Percentiles rank a stretch among this genome's conserved stretches.
These are phyloP conservation scores for Pythium folliculosum DNA, from an alignment of 352 stramenopile species.

Conservation along the genomic window DNA sequence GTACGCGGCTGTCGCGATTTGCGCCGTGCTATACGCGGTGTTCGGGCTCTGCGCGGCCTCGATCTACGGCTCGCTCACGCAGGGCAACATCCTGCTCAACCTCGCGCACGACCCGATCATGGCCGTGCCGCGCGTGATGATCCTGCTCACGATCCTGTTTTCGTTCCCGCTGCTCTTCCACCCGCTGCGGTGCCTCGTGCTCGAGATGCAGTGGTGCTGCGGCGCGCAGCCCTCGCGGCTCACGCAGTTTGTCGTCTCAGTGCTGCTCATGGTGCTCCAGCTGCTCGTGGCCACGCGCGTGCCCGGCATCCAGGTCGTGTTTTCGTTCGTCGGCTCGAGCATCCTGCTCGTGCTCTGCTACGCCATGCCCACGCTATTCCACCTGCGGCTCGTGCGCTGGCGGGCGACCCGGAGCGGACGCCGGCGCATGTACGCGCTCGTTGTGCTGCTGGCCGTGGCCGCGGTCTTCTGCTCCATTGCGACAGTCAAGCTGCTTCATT, in stretches of 20 bases:
- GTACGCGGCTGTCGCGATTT: constrained; percentile 44
- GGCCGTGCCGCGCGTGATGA: constrained; percentile 58
- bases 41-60: constrained; percentile 62
- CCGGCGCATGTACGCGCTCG: constrained; percentile 35
- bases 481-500: constrained; percentile 38
- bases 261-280: constrained; percentile 28
- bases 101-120: constrained; percentile 74
- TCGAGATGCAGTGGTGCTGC: constrained; percentile 49
- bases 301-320: constrained; percentile 48
- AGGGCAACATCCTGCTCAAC: constrained; percentile 82
- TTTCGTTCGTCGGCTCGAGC: constrained; percentile 76
- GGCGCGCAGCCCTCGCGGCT: constrained; percentile 31
- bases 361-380: constrained; percentile 65
- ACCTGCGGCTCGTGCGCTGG: constrained; percentile 50
- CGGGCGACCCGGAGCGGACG: constrained; percentile 28
- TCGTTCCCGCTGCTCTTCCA: constrained; percentile 80
- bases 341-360: constrained; percentile 78
- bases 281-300: constrained; percentile 28
- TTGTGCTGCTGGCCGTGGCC: constrained; percentile 38
- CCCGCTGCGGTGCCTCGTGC: constrained; percentile 60
- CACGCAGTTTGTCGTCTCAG: constrained; percentile 31
- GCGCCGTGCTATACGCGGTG: constrained; percentile 57
- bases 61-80: constrained; percentile 60
- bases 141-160: constrained; percentile 73
- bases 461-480: constrained; percentile 60